A percentile compares a stretch with the other conserved stretches of the same genome.
Conservation (phyloP, 306 rosid genomes). For the Medicago ruthenica region DNA sequence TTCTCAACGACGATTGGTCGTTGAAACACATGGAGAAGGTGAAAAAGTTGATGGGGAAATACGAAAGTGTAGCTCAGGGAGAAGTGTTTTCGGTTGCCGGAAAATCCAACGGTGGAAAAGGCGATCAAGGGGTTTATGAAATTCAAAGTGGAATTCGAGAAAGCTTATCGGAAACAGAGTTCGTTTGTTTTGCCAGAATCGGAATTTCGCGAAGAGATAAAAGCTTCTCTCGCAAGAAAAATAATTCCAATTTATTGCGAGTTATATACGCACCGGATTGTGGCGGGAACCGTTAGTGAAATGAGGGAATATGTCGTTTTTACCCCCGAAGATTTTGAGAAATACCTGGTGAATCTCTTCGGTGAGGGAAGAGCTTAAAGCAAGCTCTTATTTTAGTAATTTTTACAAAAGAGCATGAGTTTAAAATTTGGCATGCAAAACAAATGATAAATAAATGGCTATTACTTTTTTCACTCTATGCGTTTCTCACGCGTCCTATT, state of each 20-base stretch:
- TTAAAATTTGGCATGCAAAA: no score
- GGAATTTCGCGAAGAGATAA: constrained; percentile 65
- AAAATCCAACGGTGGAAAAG: constrained; percentile 47
- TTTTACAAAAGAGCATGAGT: no score
- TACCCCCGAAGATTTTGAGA: constrained; percentile 65
- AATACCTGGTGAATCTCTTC: constrained; percentile 63
- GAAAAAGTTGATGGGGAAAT: constrained; percentile 49
- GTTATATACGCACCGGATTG: constrained; percentile 35
- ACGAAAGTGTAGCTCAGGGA: constrained; percentile 65
- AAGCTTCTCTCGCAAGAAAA: constrained; percentile 46
- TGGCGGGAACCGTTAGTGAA: constrained; percentile 42
- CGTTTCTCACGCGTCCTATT: no score
- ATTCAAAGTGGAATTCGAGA: constrained; percentile 63
- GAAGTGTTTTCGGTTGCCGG: constrained; percentile 57
- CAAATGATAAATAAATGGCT: no score
- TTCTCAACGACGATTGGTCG: constrained; percentile 72
- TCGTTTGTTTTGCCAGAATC: constrained; percentile 45
- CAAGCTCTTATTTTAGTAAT: no score
- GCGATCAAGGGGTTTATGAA: constrained; percentile 54
- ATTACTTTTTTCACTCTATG: no score
- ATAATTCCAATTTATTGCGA: constrained; percentile 55
- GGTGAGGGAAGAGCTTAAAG: not conserved
- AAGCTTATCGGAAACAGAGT: constrained; percentile 59
- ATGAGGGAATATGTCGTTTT: constrained; percentile 39
- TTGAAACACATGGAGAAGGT: constrained; percentile 55